Evolutionary conservation across 495 filamentous ascomycete genomes (phyloP).

Genomic region (Chaetomium cochliodes): DNA sequence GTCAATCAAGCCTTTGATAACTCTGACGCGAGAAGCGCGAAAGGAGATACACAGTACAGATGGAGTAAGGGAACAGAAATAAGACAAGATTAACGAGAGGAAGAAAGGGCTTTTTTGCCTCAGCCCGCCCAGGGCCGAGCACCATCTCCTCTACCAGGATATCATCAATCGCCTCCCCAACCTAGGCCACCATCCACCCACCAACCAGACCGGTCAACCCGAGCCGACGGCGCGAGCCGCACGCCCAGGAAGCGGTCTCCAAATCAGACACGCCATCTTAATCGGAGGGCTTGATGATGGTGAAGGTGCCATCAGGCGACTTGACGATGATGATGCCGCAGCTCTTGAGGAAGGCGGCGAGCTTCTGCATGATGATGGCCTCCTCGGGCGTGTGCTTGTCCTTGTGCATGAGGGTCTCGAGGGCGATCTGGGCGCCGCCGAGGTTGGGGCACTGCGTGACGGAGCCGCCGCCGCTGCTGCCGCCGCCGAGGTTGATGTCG

Average conservation of each 20-base stretch:
- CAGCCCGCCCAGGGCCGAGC: not conserved
- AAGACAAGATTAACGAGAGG: conserved; percentile 9
- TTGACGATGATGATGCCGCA: conserved; percentile 43
- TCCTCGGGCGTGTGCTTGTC: conserved; percentile 31
- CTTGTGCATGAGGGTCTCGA: conserved; percentile 28
- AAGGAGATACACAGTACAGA: conserved; percentile 7
- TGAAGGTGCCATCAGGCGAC: conserved; percentile 39
- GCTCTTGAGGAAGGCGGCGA: conserved; percentile 38
- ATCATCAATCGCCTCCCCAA: not conserved
- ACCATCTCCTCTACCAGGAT: conserved; percentile 11
- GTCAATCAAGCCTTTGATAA: conserved; percentile 26
- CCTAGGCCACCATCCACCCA: not conserved
- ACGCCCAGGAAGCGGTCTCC: conserved; percentile 24
- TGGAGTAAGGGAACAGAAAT: conserved; percentile 6
- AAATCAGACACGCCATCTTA: conserved; percentile 30
- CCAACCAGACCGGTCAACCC: not conserved
- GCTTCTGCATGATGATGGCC: conserved; percentile 29
- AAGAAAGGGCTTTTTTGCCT: conserved; percentile 5
- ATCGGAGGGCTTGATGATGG: conserved; percentile 38
- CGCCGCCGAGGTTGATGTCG: conserved; percentile 9
- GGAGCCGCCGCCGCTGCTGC: conserved; percentile 22
- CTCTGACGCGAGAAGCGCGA: conserved; percentile 12
- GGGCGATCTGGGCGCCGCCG: conserved; percentile 25
- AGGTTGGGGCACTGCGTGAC: conserved; percentile 25
- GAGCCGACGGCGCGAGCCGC: conserved; percentile 22